Base-by-base conservation (phyloP, 176 grass and related monocot species). In the Oryza rufipogon region DNA sequence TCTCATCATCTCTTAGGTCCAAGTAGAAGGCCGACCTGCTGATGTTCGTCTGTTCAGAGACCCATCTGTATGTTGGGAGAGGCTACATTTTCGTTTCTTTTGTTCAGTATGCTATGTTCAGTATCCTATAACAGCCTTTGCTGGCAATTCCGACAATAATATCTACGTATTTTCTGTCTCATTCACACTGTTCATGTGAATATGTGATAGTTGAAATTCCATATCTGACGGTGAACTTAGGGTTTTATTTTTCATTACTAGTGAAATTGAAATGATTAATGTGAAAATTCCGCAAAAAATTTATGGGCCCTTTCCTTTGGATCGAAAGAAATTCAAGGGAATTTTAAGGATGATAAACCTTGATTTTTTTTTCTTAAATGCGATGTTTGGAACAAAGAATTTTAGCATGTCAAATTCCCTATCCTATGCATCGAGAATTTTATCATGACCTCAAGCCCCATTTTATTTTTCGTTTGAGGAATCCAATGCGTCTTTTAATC, bases 131-230 rank as follows among this genome's bases (percentile, higher is more conserved):
- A 82, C 74, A 44, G 78, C 81, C 85, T 85, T 85, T 38, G 30
- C 22, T 52, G 90, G 73, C 82, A 82, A 38, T 12, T 9, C 1
- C 66, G 60, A 68, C 34, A 91, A 91, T 81, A 85, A 91, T 88
- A 52, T 77, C 34, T 63, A 56, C 65, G 11, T 4, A 5, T 51
- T 69, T 75, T 70, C 5, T 60, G 22, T 70, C 58, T 54, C 66
- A 0, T 19, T 14, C 20, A 39, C 33, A 15, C 6, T 9, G 25
- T 42, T 79, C 23, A 32, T 80, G 12, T 32, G 30, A 32, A 32
- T 32, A 32, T 32, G 2, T 34, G 19, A 41, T 68, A n/a, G 58
- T 63, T 63, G 9, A 23, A 63, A 63, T 63, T 63, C 9, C 58
- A 11, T 23, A 23, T 23, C 58, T 22, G 9, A 3, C 8, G 8